Evolutionary conservation across 1,139 yeast genomes (phyloP), one percentile per base, ranked within the genome.

Genomic region (Sugiyamaella paludigena): DNA sequence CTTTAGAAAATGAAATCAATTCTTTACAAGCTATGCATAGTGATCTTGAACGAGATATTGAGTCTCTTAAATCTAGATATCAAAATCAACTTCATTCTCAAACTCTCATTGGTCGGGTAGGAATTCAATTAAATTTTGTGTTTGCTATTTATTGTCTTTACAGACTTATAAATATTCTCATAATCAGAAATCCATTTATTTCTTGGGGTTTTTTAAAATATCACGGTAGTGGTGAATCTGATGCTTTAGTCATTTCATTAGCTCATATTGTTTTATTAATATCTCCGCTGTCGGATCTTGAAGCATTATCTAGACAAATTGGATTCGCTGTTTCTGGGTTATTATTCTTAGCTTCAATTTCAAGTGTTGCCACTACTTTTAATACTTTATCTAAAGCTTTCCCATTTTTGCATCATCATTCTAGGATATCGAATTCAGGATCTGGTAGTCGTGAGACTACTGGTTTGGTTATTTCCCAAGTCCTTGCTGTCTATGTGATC

Each of bases 401-500:
- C 42, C 67, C 69, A 11, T 55, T 40, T 40, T 40, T 48, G 1
- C 45, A 41, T 34, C 27, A 28, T 15, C 47, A 27, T 27, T 19
- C 41, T 26, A 40, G 37, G 27, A 15, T 42, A 12, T 35, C 38
- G 43, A 2, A 36, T 39, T 30, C 38, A 48, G 7, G 29, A 12
- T 45, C 45, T 16, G 19, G 43, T 8, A 40, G 39, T 30, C 45
- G 9, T 13, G 26, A 29, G 40, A 45, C 33, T 33, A 53, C 62
- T 4, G 72, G 73, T 41, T 67, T 87, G 31, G 65, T 86, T 2
- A 75, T 85, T 4, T 79, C 87, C 9, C 86, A 88, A 66, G 70
- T 88, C 10, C 70, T 84, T 15, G 96, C 96, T 0, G 76, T 87
- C 2, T 89, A 89, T 61, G 83, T 85, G 1, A 74, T 89, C 30